Conservation (phyloP, 2,329 filamentous ascomycete species). For the Knufia fluminis region DNA sequence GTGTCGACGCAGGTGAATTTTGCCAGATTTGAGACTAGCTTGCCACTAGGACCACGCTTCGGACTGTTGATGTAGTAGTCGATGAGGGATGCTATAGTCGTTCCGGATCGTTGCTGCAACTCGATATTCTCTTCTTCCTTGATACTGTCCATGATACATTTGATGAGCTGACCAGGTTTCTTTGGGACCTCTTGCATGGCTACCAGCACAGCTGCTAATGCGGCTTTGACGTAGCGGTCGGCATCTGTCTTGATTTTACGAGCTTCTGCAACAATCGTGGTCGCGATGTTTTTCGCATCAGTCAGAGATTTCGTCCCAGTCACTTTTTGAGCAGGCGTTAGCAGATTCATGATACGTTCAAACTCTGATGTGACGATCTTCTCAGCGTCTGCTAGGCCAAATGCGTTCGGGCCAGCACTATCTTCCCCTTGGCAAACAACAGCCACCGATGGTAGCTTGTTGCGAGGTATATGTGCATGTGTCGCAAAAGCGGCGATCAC, state of each 20-base stretch:
- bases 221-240: slow-evolving; percentile 77
- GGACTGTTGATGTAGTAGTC: slow-evolving; percentile 72
- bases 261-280: slow-evolving; percentile 68
- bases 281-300: slow-evolving; percentile 63
- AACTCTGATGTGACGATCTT: slow-evolving; percentile 80
- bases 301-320: slow-evolving; percentile 70
- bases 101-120: slow-evolving; percentile 76
- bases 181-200: slow-evolving; percentile 82
- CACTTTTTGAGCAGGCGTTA: slow-evolving; percentile 79
- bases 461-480: slow-evolving; percentile 67
- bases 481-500: slow-evolving; percentile 87
- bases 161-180: slow-evolving; percentile 87
- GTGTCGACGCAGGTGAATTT: slow-evolving; percentile 98
- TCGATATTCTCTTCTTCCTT: slow-evolving; percentile 89
- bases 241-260: slow-evolving; percentile 68
- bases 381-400: slow-evolving; percentile 78
- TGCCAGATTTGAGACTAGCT: slow-evolving; percentile 88
- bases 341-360: slow-evolving; percentile 76
- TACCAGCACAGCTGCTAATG: slow-evolving; percentile 77
- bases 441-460: slow-evolving; percentile 69
- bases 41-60: slow-evolving; percentile 79
- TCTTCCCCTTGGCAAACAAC: slow-evolving; percentile 90
- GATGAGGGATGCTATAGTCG: slow-evolving; percentile 76
- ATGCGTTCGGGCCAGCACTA: slow-evolving; percentile 84
- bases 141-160: slow-evolving; percentile 95